Evolutionary conservation across 192 early-diverging fungal species (phyloP), one percentile per base, ranked within the genome.

Genomic region (Coemansia sp.): DNA sequence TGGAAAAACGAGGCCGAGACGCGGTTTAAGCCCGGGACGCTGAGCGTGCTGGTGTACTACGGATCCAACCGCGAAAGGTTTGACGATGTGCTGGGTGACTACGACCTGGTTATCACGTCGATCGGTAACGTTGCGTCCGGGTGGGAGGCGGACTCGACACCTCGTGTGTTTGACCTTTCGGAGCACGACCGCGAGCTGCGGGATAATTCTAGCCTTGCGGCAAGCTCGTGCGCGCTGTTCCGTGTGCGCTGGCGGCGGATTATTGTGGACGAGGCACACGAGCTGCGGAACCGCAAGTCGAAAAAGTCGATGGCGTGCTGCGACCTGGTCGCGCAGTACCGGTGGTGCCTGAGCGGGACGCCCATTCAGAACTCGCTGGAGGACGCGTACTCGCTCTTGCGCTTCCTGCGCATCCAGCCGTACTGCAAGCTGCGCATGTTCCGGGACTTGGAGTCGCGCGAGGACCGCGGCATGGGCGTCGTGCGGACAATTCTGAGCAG

Each of bases 331-430:
- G 57, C 78, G 1, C 65, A 33, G 10, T 84, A 87, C 49, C 62
- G 85, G 42, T 89, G 88, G 88, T 86, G 86, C 40, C 58, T 89
- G 19, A 86, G 85, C n/a, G 83, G 85, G 44, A 88, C 77, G 14
- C 72, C 84, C 35, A 79, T 85, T 47, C 87, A 91, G 62, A 91
- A 91, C 58, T 82, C 68, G 40, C 64, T 91, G 3, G 84, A 85
- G 21, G 90, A 93, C 46, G 47, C 91, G 2, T 93, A 83, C 56
- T 80, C 85, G n/a, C 60, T 89, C 9, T 56, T 92, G 10, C 81
- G 83, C 0, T 92, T 92, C 46, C 69, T 93, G 12, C 60, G 70
- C n/a, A 76, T 91, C 32, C 59, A 83, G 24, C 82, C 81, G 1
- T 84, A 83, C 55, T 76, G 78, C 23, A 65, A n/a, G 86, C 1